Percentiles rank a stretch among this genome's conserved stretches.
Conservation (phyloP, 495 filamentous ascomycete genomes). For the Sphaerosporella brunnea region DNA sequence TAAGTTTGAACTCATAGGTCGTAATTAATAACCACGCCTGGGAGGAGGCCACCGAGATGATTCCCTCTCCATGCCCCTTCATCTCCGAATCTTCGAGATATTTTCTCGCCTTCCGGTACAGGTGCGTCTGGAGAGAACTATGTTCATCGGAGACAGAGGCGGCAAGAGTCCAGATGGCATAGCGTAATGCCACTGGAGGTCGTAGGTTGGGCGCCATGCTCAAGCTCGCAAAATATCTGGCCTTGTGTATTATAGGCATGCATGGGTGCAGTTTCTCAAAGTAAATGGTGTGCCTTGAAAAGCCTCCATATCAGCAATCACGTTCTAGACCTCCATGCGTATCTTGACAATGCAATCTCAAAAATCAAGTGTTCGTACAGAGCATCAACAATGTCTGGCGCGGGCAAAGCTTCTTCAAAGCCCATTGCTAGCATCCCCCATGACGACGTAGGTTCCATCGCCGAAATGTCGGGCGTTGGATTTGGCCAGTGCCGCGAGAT, state of each 20-base stretch:
- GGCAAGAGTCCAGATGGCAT: constrained; percentile 84
- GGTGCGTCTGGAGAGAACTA: constrained; percentile 53
- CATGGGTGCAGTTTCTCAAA: constrained; percentile 82
- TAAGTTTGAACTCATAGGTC: constrained; percentile 86
- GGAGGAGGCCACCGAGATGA: constrained; percentile 61
- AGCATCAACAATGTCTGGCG: constrained; percentile 75
- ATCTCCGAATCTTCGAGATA: constrained; percentile 81
- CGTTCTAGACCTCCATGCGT: background rate
- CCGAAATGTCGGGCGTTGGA: constrained; percentile 17
- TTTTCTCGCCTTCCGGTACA: constrained; percentile 75
- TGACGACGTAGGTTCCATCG: background rate
- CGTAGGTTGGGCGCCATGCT: constrained; percentile 68
- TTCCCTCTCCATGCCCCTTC: constrained; percentile 76
- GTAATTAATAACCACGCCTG: constrained; percentile 69
- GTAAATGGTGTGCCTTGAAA: constrained; percentile 56
- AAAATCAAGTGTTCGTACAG: constrained; percentile 38
- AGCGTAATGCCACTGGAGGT: constrained; percentile 74
- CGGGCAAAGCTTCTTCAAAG: constrained; percentile 76
- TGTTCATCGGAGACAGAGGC: constrained; percentile 71
- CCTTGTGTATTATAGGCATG: constrained; percentile 73
- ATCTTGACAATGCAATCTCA: background rate
- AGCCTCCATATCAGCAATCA: background rate
- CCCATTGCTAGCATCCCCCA: constrained; percentile 95
- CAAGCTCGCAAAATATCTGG: constrained; percentile 67
- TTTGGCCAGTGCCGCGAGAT: constrained; percentile 20